Base-by-base conservation (phyloP, 2,329 filamentous ascomycete species). In the Incumbomyces lentus region DNA sequence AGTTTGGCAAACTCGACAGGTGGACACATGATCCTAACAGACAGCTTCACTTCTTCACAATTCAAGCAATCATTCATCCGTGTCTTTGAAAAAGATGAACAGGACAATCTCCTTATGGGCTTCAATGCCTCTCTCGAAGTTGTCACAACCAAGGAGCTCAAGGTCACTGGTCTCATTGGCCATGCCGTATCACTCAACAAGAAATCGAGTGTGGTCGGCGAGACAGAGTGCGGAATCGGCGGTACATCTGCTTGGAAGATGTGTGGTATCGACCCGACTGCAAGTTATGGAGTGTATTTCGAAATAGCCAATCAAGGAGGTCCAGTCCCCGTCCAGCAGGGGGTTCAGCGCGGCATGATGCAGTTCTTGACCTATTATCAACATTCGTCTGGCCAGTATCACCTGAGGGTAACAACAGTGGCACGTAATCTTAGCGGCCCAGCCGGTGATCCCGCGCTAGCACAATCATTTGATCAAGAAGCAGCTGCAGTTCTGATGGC, bases 201-300 rank as follows among this genome's bases (percentile, higher is more conserved):
- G 70, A 98, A 98, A 64, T 96, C 92, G 0, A 84, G 85, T 7
- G 95, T 88, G 1, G 92, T 98, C 11, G 92, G 92, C 44, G 92
- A 98, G 70, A 96, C 92, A 0, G 92, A 98, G 64, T 95, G 90
- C 59, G 92, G 92, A 60, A 95, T 98, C 58, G 92, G 92, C 54
- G 96, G 96, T 63, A 98, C 92, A 1, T 96, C 90, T 67, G 90
- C 89, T 2, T 98, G 92, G 92, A 98, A 98, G 70, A 95, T 98
- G 90, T 96, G 92, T 60, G 89, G 88, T 56, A 95, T 98, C 56
- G 89, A 96, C 59, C 92, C 92, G 10, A 84, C 81, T 46, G 81
- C 92, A 29, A 95, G 88, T 60, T 96, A 96, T 59, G 92, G 88
- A 51, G 78, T 98, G 52, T 98, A 96, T 69, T 98, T 96, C 59